These are phyloP conservation scores for Citrus inodora DNA, from an alignment of 345 rosid species.

Conservation along the genomic window DNA sequence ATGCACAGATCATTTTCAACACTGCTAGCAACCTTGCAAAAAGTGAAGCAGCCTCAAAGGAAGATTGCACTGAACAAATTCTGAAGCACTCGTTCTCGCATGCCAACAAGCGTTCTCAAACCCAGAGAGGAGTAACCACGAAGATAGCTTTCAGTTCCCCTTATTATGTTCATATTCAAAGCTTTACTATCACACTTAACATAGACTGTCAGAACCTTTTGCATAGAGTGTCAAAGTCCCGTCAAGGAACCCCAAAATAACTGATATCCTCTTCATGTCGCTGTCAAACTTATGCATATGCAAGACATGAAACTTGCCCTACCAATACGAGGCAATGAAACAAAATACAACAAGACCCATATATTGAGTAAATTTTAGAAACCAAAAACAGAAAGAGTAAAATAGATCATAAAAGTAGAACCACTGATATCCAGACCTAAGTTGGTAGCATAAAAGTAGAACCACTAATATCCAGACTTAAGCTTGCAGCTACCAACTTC, in stretches of 20 bases:
- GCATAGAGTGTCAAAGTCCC: constrained; percentile 72
- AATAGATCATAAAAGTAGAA: background rate
- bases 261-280: constrained; percentile 98
- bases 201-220: constrained; percentile 93
- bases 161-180: constrained; percentile 31
- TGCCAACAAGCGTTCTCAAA: constrained; percentile 92
- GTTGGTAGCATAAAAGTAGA: background rate
- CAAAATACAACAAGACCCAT: constrained; percentile 12
- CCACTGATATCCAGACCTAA: background rate
- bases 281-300: constrained; percentile 97
- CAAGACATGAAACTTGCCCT: constrained; percentile 79
- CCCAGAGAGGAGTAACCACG: constrained; percentile 70
- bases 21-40: constrained; percentile 74
- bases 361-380: background rate
- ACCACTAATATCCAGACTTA: background rate
- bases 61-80: constrained; percentile 81
- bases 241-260: constrained; percentile 84
- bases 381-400: background rate
- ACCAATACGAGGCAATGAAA: constrained; percentile 29
- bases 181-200: constrained; percentile 66
- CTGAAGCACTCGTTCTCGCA: constrained; percentile 65
- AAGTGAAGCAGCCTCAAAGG: constrained; percentile 67
- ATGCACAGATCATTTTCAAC: constrained; percentile 60
- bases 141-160: constrained; percentile 67
- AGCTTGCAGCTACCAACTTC: background rate